These are phyloP conservation scores for Globisporangium spiculum DNA, from an alignment of 352 stramenopile genomes.

Conservation along the genomic window DNA sequence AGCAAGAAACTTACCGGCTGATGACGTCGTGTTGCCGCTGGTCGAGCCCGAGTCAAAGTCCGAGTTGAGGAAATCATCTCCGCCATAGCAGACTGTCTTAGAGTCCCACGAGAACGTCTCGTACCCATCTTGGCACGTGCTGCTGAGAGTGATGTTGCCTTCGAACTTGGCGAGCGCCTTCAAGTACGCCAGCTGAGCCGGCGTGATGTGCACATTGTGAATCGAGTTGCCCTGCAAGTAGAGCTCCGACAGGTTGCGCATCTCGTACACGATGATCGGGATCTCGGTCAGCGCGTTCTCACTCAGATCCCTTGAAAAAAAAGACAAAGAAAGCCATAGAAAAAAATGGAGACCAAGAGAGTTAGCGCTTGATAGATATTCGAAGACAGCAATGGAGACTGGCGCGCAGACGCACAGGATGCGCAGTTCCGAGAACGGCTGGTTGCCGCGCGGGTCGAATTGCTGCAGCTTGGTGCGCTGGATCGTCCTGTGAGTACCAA, in stretches of 20 bases:
- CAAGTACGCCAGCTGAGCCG: slow-evolving; percentile 53
- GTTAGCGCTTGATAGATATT: not conserved
- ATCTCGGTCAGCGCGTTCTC: slow-evolving; percentile 66
- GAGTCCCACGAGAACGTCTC: slow-evolving; percentile 43
- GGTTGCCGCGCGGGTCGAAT: slow-evolving; percentile 53
- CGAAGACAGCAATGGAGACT: not conserved
- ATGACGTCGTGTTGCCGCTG: slow-evolving; percentile 28
- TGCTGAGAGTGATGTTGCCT: slow-evolving; percentile 35
- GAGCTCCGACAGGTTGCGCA: slow-evolving; percentile 50
- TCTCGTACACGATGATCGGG: slow-evolving; percentile 64
- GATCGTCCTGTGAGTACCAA: slow-evolving; percentile 41
- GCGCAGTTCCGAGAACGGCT: slow-evolving; percentile 41
- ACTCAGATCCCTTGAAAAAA: slow-evolving; percentile 47
- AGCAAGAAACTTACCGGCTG: slow-evolving; percentile 17
- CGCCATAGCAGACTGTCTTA: slow-evolving; percentile 48
- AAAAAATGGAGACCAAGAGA: not conserved
- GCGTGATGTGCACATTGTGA: slow-evolving; percentile 45
- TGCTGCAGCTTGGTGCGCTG: slow-evolving; percentile 50
- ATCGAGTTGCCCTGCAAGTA: slow-evolving; percentile 57
- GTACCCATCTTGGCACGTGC: slow-evolving; percentile 42
- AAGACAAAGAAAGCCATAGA: not conserved
- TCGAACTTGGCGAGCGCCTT: slow-evolving; percentile 46
- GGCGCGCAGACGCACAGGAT: slow-evolving; percentile 41
- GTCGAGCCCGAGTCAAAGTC: slow-evolving; percentile 34
- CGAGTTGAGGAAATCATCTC: slow-evolving; percentile 37